A percentile compares a stretch with the other conserved stretches of the same genome.
Evolutionary conservation across 2,329 filamentous ascomycete genomes (phyloP).

Genomic region (Pestalotiopsis sp.): DNA sequence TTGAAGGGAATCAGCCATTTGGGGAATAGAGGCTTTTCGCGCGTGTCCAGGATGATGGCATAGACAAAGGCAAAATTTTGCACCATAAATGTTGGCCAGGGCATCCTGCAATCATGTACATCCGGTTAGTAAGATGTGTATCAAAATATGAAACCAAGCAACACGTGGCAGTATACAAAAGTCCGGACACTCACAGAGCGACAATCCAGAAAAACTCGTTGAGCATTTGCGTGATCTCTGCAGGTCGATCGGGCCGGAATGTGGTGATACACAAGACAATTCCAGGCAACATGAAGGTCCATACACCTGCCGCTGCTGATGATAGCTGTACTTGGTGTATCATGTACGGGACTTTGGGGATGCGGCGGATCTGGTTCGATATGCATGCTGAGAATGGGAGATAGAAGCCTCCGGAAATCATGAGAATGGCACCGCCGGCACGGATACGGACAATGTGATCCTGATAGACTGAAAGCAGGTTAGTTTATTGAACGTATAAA

Average conservation of each 20-base stretch:
- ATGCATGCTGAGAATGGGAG: constrained; percentile 5
- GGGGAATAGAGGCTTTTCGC: constrained; percentile 3
- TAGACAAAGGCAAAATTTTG: constrained; percentile 10
- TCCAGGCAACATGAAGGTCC: constrained; percentile 9
- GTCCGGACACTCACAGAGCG: neutral
- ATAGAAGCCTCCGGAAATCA: constrained; percentile 6
- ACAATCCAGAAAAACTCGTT: constrained; percentile 10
- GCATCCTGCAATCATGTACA: neutral
- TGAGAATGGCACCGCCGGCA: constrained; percentile 4
- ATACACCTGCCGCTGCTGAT: neutral
- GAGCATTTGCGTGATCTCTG: constrained; percentile 3
- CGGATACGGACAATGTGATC: constrained; percentile 8
- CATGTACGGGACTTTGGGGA: constrained; percentile 7
- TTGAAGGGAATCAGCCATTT: constrained; percentile 9
- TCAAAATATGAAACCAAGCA: no score
- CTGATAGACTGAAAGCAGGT: neutral
- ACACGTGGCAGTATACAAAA: neutral
- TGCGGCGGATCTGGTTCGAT: constrained; percentile 6
- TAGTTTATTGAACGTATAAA: neutral
- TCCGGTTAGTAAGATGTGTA: no score
- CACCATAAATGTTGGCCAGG: constrained; percentile 7
- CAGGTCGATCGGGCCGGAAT: constrained; percentile 1
- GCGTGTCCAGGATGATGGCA: constrained; percentile 1
- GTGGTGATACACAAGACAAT: constrained; percentile 2
- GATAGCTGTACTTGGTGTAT: constrained; percentile 6